Conservation (phyloP, 2,329 filamentous ascomycete species). For the Aspergillus neoniger region DNA sequence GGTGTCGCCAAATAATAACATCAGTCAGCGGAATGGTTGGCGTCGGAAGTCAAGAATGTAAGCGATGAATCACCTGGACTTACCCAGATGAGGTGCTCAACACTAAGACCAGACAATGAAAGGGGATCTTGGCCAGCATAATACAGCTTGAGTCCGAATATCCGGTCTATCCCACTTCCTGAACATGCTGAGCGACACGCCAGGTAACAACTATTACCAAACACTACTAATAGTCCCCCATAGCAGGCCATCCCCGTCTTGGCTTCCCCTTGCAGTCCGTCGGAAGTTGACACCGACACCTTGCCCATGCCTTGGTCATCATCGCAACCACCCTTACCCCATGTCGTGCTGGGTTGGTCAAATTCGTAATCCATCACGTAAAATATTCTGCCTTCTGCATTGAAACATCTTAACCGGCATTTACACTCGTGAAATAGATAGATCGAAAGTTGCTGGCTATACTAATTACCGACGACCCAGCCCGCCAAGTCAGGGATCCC, state of each 20-base stretch:
- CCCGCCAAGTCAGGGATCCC: conserved; percentile 1
- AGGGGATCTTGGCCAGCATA: too few species aligned
- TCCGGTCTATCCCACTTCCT: too few species aligned
- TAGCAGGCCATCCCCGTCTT: neutral
- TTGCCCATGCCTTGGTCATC: neutral
- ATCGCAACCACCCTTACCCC: neutral
- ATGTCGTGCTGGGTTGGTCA: neutral
- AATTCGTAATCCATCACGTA: neutral
- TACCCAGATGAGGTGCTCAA: too few species aligned
- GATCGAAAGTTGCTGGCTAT: neutral
- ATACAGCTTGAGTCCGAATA: too few species aligned
- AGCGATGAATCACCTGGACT: too few species aligned
- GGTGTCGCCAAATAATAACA: too few species aligned
- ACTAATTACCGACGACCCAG: neutral
- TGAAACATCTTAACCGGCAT: neutral
- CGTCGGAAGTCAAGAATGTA: too few species aligned
- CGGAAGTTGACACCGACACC: neutral
- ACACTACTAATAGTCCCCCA: too few species aligned
- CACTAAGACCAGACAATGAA: too few species aligned
- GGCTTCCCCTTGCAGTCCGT: conserved; percentile 1
- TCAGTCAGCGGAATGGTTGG: too few species aligned
- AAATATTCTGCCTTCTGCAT: neutral
- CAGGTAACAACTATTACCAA: too few species aligned
- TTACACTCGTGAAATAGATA: neutral
- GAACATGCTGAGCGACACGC: too few species aligned